Evolutionary conservation across 345 rosid genomes (phyloP).

Genomic region (Eucalyptus microcorys): DNA sequence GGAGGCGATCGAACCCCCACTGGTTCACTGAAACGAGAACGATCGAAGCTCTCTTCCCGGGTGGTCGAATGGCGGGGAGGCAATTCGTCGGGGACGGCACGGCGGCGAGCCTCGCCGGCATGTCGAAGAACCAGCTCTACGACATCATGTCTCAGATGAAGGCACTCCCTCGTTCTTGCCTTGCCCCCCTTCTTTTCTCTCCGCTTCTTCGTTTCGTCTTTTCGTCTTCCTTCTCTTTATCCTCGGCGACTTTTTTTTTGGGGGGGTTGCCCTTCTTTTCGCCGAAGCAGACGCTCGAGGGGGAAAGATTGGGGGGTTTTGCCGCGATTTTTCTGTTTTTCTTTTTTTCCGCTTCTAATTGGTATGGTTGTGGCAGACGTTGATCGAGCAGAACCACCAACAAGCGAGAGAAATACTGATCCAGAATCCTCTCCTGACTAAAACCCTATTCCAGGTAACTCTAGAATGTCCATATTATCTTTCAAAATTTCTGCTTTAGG

Average conservation of each 20-base stretch:
- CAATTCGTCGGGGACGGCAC: slow-evolving; percentile 52
- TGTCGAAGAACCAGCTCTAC: slow-evolving; percentile 91
- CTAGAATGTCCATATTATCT: background rate
- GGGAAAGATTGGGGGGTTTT: background rate
- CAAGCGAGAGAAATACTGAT: slow-evolving; percentile 82
- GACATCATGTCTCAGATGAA: slow-evolving; percentile 95
- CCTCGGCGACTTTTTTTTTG: background rate
- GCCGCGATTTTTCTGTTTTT: background rate
- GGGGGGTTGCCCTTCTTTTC: background rate
- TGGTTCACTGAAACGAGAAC: background rate
- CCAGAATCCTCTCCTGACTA: slow-evolving; percentile 81
- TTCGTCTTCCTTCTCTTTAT: background rate
- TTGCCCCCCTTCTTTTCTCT: background rate
- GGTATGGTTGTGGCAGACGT: slow-evolving; percentile 19
- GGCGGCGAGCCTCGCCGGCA: slow-evolving; percentile 65
- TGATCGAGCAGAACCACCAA: slow-evolving; percentile 83
- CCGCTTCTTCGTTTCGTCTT: background rate
- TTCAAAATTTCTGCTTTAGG: background rate
- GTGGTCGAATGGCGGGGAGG: slow-evolving; percentile 55
- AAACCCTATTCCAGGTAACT: slow-evolving; percentile 86
- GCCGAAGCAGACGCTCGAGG: background rate
- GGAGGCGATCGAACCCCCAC: background rate
- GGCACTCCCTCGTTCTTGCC: slow-evolving; percentile 10
- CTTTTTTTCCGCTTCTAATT: background rate
- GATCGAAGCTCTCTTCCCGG: background rate